Evolutionary conservation across 768 basidiomycete genomes (phyloP), one percentile per base, ranked within the genome.

Genomic region (Lactarius akahatsu): DNA sequence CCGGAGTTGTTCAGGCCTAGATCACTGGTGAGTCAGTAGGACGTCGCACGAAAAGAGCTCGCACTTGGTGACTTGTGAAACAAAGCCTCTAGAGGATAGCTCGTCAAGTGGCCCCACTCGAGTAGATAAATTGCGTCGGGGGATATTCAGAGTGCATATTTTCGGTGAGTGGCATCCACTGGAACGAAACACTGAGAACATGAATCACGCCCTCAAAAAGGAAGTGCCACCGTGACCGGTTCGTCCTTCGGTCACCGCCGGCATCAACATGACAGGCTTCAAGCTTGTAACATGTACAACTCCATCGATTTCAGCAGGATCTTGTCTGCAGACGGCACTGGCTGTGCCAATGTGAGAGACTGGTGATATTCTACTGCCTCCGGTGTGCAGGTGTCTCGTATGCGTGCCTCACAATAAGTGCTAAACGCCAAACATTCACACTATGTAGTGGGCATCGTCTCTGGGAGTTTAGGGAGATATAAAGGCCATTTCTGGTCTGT

Each of bases 321-420:
- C 65, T 77, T 88, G 43, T 89, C 86, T 58, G 91, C 88, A 57
- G 95, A 96, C 75, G 87, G 91, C 64, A 81, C 80, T 65, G 96
- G 96, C 2, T 74, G 76, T 9, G 34, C 34, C 34, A 36, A 10
- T 36, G 71, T 94, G 11, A 80, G 81, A 41, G 74, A 85, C 40
- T 96, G 94, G 94, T 78, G 68, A 60, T 69, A 72, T 32, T 32
- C 32, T 47, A 74, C 69, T 74, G 76, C 72, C 47, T 67, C 70
- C 0, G 68, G 74, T 71, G 73, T 73, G 79, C 71, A 74, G 74
- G 73, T 70, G 75, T 80, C 77, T 80, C 73, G 78, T 71, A 79
- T 73, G 61, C 64, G 64, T 57, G 38, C 64, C 62, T 36, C 62
- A 26, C 34, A 43, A 60, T 36, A 18, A 67, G 67, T 68, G 59